A percentile compares a stretch with the other conserved stretches of the same genome.
Conservation (phyloP, 495 filamentous ascomycete species). For the Hypoxylon intermedium region DNA sequence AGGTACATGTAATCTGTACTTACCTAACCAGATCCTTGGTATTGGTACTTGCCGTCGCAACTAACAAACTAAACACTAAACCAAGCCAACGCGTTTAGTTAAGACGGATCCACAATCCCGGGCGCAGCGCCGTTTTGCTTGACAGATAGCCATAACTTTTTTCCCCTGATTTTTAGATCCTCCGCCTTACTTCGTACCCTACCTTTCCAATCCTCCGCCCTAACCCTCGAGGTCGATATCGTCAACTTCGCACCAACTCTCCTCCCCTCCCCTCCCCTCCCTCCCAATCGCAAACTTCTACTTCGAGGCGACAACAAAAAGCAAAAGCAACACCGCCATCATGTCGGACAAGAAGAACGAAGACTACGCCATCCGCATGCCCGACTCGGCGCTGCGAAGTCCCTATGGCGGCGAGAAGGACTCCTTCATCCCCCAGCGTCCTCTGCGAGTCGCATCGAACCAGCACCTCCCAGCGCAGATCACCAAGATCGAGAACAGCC, state of each 20-base stretch:
- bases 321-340: conserved; percentile 13
- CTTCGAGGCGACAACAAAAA: conserved; percentile 66
- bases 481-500: conserved; percentile 69
- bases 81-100: no score
- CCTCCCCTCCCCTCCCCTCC: background rate
- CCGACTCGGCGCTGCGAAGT: conserved; percentile 51
- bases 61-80: conserved; percentile 37
- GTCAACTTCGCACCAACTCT: conserved; percentile 21
- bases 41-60: conserved; percentile 20
- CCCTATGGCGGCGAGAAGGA: conserved; percentile 64
- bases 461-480: conserved; percentile 30
- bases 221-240: conserved; percentile 36
- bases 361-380: conserved; percentile 76
- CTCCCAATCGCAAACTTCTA: conserved; percentile 1
- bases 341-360: conserved; percentile 84
- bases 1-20: background rate
- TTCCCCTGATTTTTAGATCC: conserved; percentile 35
- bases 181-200: conserved; percentile 10
- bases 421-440: conserved; percentile 49
- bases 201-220: conserved; percentile 17
- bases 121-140: conserved; percentile 32
- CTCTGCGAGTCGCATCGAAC: conserved; percentile 32
- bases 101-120: conserved; percentile 27
- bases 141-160: conserved; percentile 31
- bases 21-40: background rate